Base-by-base conservation (phyloP, 768 basidiomycete genomes). In the Leccinum rimulosum region DNA sequence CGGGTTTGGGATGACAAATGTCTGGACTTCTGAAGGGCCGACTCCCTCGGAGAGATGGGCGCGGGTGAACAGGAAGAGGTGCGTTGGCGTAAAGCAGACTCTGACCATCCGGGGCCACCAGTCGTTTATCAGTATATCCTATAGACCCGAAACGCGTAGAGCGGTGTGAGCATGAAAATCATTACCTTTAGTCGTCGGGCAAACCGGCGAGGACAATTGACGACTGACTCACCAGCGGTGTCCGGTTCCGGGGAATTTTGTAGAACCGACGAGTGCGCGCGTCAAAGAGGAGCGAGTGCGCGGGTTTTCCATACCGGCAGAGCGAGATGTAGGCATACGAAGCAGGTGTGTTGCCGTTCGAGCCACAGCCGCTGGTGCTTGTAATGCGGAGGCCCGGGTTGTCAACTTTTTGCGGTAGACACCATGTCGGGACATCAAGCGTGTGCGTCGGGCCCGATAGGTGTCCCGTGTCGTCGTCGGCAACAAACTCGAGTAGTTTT, bases 211-310 rank as follows among this genome's bases (percentile, higher is more conserved):
- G 1, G 15, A 38, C 1, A 17, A 38, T 17, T 35, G 15, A 38
- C 36, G 15, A 38, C 36, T 6, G 5, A 50, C 17, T 9, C 54
- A 66, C 61, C 59, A 56, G 22, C 30, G 48, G 64, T 7, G 59
- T 61, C 45, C 61, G 56, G 11, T 61, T 64, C 8, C 40, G 53
- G 9, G 67, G 67, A 25, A 64, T 61, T 28, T 66, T 69, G 59
- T 61, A 61, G 54, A 66, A 66, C n/a, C 28, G 64, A 36, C 64
- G 58, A 31, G 6, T 30, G 12, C 27, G 40, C 5, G 58, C 47
- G 55, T 66, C 61, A 38, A 66, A 66, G 12, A 69, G n/a, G 30
- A 69, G 25, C 0, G 64, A 57, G 9, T 63, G 53, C 19, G 35
- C 51, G 22, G 59, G 66, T 19, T 56, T 56, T 27, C 27, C 57